Percentiles rank a stretch among this genome's conserved stretches.
Evolutionary conservation across 352 stramenopile species (phyloP).

Genomic region (Phytophthora boehmeriae): DNA sequence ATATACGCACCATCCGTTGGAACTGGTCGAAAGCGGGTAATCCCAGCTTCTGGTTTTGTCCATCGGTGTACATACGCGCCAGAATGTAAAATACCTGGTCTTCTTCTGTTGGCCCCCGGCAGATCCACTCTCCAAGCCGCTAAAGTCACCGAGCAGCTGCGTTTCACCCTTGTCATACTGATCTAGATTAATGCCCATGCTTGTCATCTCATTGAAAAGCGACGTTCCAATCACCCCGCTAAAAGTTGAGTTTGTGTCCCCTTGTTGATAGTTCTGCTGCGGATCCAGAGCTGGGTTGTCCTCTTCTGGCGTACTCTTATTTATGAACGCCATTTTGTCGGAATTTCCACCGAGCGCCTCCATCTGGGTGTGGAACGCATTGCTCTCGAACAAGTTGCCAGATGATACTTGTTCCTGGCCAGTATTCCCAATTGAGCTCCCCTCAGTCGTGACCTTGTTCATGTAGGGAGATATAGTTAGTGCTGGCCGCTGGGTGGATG

Average conservation of each 20-base stretch:
- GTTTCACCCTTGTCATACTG: constrained; percentile 54
- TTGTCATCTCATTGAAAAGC: constrained; percentile 79
- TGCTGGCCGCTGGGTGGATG: constrained; percentile 46
- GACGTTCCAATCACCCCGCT: constrained; percentile 45
- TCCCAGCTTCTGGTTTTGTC: constrained; percentile 69
- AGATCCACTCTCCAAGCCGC: constrained; percentile 26
- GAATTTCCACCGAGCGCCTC: constrained; percentile 46
- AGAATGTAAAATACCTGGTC: constrained; percentile 87
- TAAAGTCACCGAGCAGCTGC: constrained; percentile 50
- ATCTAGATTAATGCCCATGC: constrained; percentile 75
- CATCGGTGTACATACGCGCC: constrained; percentile 78
- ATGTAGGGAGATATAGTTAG: constrained; percentile 79
- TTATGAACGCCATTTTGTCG: constrained; percentile 43
- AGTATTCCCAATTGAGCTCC: constrained; percentile 1
- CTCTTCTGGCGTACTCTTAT: constrained; percentile 38
- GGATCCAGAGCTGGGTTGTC: constrained; percentile 34
- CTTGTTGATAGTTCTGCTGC: constrained; percentile 29
- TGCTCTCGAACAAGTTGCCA: constrained; percentile 77
- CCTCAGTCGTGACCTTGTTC: constrained; percentile 64
- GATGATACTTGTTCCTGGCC: constrained; percentile 25
- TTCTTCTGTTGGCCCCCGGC: constrained; percentile 44
- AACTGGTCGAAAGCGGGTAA: constrained; percentile 86
- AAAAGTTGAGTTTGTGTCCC: constrained; percentile 18
- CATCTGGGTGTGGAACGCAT: constrained; percentile 76
- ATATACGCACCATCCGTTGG: constrained; percentile 83